Percentiles rank a stretch among this genome's conserved stretches.
Evolutionary conservation across 345 rosid species (phyloP).

Genomic region (Lepidium didymum): DNA sequence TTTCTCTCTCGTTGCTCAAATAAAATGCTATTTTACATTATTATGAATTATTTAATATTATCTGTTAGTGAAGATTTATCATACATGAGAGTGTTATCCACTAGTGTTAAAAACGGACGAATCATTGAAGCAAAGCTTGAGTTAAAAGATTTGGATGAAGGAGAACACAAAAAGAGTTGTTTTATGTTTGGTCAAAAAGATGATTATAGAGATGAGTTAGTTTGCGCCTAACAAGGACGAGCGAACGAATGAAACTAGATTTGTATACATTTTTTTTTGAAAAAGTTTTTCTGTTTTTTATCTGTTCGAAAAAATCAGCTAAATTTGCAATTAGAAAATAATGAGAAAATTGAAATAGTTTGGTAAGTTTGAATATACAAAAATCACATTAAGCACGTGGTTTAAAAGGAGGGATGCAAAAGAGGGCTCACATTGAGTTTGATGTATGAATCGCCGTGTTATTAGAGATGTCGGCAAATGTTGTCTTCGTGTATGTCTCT

Average conservation of each 20-base stretch:
- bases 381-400: conserved; percentile 20
- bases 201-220: not conserved
- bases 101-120: not conserved
- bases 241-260: not conserved
- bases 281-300: not conserved
- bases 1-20: not conserved
- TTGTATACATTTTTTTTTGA: not conserved
- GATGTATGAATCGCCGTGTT: conserved; percentile 21
- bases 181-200: not conserved
- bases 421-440: not conserved
- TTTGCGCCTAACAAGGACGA: conserved; percentile 19
- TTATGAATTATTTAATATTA: no score
- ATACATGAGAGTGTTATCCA: not conserved
- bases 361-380: not conserved
- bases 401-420: not conserved
- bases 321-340: not conserved
- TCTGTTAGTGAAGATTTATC: not conserved
- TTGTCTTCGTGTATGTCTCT: conserved; percentile 13
- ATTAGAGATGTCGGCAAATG: conserved; percentile 20
- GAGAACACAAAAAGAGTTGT: not conserved
- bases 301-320: not conserved
- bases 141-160: not conserved
- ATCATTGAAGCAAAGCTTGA: not conserved
- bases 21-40: not conserved
- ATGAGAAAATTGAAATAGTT: conserved; percentile 1